These are phyloP conservation scores for Nothomitra cinnamomea DNA, from an alignment of 2,329 filamentous ascomycete genomes.

Conservation along the genomic window DNA sequence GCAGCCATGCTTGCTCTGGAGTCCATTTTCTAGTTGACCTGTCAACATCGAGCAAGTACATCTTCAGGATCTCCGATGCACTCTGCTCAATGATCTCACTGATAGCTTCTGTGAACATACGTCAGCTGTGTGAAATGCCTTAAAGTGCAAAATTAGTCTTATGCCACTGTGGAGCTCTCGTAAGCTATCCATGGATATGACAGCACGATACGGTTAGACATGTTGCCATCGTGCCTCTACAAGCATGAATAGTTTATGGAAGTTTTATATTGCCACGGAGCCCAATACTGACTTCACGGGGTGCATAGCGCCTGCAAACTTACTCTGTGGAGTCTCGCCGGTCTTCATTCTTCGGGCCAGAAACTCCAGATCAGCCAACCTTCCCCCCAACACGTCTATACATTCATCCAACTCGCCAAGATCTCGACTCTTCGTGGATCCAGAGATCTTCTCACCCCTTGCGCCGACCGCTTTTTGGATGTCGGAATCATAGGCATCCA, in stretches of 20 bases:
- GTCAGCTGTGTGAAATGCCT: not conserved
- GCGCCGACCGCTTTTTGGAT: slow-evolving; percentile 21
- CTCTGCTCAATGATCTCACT: slow-evolving; percentile 78
- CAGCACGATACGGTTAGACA: no score
- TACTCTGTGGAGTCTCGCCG: slow-evolving; percentile 58
- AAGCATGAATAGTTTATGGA: no score
- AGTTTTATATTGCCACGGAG: not conserved
- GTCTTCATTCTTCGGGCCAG: slow-evolving; percentile 77
- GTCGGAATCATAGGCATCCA: slow-evolving; percentile 32
- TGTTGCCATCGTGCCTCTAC: no score
- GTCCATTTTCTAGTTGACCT: slow-evolving; percentile 49
- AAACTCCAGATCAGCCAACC: slow-evolving; percentile 89
- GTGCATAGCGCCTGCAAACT: slow-evolving; percentile 5
- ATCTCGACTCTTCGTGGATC: slow-evolving; percentile 33
- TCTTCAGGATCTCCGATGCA: slow-evolving; percentile 79
- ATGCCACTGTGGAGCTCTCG: not conserved
- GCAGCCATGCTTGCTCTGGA: slow-evolving; percentile 72
- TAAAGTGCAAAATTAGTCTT: not conserved
- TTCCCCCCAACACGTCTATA: slow-evolving; percentile 69
- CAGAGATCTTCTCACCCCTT: slow-evolving; percentile 24
- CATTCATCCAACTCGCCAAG: slow-evolving; percentile 61
- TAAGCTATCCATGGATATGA: no score
- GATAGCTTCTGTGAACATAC: slow-evolving; percentile 42
- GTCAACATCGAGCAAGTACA: slow-evolving; percentile 57
- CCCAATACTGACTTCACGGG: not conserved